phyloP scores from a whole-genome alignment of 1,139 yeast species.

The Hyphopichia buzzinii region DNA sequence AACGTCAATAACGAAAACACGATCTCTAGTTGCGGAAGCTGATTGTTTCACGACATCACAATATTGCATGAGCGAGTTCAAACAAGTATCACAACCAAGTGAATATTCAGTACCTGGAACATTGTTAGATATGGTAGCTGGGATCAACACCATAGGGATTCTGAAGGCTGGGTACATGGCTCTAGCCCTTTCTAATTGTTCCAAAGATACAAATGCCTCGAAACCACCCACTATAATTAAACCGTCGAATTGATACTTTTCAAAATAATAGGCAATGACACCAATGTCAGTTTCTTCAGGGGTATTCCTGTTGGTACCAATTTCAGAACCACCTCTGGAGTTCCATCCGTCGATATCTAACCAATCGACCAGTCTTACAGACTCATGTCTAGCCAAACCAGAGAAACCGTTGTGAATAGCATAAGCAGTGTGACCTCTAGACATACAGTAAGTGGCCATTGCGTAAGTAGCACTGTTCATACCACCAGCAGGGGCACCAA shows the following conservation, averaged over 20 bases:
- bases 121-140: conserved; percentile 81
- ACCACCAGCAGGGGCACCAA: conserved; percentile 85
- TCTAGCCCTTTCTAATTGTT: conserved; percentile 65
- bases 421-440: conserved; percentile 70
- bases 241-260: conserved; percentile 71
- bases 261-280: conserved; percentile 72
- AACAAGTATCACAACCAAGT: conserved; percentile 75
- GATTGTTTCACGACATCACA: conserved; percentile 79
- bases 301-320: conserved; percentile 74
- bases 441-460: conserved; percentile 70
- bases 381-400: conserved; percentile 74
- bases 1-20: conserved; percentile 80
- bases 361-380: conserved; percentile 63
- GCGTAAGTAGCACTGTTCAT: conserved; percentile 77
- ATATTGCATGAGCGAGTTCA: conserved; percentile 69
- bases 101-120: conserved; percentile 86
- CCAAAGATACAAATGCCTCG: conserved; percentile 71
- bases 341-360: conserved; percentile 73
- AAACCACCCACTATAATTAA: conserved; percentile 76
- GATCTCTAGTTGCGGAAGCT: conserved; percentile 74
- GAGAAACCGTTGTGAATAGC: conserved; percentile 77
- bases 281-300: conserved; percentile 70
- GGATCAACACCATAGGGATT: conserved; percentile 75
- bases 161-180: conserved; percentile 66
- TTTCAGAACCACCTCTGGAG: conserved; percentile 75